Evolutionary conservation across 2,329 filamentous ascomycete genomes (phyloP).

Genomic region (Aspergillus luchuensis): DNA sequence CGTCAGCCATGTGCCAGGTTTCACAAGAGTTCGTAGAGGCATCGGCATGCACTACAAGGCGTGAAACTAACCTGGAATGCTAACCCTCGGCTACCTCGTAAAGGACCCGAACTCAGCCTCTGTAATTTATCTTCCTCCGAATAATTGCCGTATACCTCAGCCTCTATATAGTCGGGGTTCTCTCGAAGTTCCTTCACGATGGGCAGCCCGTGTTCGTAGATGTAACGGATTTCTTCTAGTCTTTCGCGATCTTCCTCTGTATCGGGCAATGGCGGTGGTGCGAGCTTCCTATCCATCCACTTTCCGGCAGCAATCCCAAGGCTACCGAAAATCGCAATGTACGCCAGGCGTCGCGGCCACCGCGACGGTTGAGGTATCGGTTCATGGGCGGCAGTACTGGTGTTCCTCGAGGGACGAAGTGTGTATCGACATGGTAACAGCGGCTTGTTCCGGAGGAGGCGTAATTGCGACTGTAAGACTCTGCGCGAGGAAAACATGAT

Average conservation of each 20-base stretch:
- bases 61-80: slow-evolving; percentile 41
- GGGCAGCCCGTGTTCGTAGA: slow-evolving; percentile 37
- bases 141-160: slow-evolving; percentile 40
- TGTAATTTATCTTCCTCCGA: slow-evolving; percentile 37
- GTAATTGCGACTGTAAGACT: slow-evolving; percentile 26
- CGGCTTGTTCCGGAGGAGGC: slow-evolving; percentile 10
- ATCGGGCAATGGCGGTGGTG: slow-evolving; percentile 35
- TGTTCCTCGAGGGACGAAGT: slow-evolving; percentile 19
- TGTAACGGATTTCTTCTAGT: slow-evolving; percentile 32
- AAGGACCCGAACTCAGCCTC: slow-evolving; percentile 42
- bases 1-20: slow-evolving; percentile 18
- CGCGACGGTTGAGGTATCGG: slow-evolving; percentile 25
- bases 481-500: slow-evolving; percentile 31
- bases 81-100: slow-evolving; percentile 44
- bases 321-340: slow-evolving; percentile 36
- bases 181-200: slow-evolving; percentile 42
- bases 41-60: neutral
- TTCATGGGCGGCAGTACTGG: slow-evolving; percentile 24
- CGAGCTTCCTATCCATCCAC: slow-evolving; percentile 25
- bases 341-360: slow-evolving; percentile 41
- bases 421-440: slow-evolving; percentile 9
- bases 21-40: neutral
- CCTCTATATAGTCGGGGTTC: slow-evolving; percentile 44
- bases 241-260: slow-evolving; percentile 35
- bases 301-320: slow-evolving; percentile 34